Conservation (phyloP, 1,284 basidiomycete genomes). For the Trametes hirsuta region DNA sequence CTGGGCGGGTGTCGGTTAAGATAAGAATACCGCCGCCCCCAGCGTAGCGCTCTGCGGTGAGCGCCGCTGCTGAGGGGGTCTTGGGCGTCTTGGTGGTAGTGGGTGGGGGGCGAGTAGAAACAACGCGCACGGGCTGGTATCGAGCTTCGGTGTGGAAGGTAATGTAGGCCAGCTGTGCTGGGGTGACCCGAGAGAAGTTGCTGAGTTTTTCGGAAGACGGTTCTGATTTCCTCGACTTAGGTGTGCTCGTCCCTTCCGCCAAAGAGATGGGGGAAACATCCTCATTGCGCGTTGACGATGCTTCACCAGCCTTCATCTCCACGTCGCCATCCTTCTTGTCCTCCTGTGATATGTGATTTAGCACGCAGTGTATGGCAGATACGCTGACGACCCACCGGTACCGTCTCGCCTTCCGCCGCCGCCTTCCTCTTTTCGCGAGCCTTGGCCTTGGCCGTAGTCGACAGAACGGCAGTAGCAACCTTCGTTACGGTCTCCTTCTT, state of each 20-base stretch:
- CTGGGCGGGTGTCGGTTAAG: conserved; percentile 69
- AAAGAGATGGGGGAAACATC: conserved; percentile 62
- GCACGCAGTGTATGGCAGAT: conserved; percentile 1
- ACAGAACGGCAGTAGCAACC: conserved; percentile 90
- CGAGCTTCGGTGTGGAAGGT: conserved; percentile 79
- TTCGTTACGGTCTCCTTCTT: conserved; percentile 91
- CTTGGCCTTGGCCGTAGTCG: conserved; percentile 93
- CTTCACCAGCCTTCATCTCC: conserved; percentile 74
- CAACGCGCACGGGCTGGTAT: conserved; percentile 90
- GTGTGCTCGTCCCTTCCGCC: conserved; percentile 42
- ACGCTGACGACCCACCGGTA: conserved; percentile 69
- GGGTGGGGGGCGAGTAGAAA: conserved; percentile 55
- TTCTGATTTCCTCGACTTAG: conserved; percentile 64
- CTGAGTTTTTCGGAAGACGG: conserved; percentile 75
- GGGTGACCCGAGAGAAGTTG: conserved; percentile 94
- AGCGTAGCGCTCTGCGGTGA: conserved; percentile 61
- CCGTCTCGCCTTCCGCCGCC: conserved; percentile 74
- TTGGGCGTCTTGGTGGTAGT: conserved; percentile 37
- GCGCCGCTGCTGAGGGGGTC: conserved; percentile 31
- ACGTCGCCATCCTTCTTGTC: conserved; percentile 67
- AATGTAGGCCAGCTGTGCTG: conserved; percentile 86
- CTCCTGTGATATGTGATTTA: conserved; percentile 43
- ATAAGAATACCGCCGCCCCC: conserved; percentile 87
- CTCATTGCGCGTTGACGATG: conserved; percentile 44
- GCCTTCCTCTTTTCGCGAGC: conserved; percentile 91